phyloP scores from a whole-genome alignment of 1,284 basidiomycete species.

The Microbotryomycetes sp. region DNA sequence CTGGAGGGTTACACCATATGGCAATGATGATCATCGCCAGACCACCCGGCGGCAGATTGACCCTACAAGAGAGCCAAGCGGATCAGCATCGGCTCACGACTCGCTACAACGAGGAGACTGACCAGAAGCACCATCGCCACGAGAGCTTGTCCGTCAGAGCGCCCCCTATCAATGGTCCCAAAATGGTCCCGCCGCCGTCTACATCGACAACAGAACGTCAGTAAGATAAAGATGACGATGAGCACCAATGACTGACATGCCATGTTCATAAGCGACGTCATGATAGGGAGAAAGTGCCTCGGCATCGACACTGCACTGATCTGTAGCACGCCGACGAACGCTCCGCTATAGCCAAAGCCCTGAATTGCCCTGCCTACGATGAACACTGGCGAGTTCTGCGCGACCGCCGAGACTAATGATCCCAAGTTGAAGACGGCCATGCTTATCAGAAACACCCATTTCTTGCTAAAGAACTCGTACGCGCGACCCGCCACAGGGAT shows the following conservation, averaged over 20 bases:
- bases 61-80: slow-evolving; percentile 16
- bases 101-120: not conserved
- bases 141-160: not conserved
- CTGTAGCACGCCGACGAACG: slow-evolving; percentile 17
- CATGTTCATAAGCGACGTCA: slow-evolving; percentile 18
- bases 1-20: slow-evolving; percentile 15
- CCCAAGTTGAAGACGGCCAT: slow-evolving; percentile 36
- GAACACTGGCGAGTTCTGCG: slow-evolving; percentile 32
- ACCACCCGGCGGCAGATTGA: slow-evolving; percentile 1
- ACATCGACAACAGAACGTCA: not conserved
- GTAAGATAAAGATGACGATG: not conserved
- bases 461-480: slow-evolving; percentile 30
- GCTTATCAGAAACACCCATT: slow-evolving; percentile 30
- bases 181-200: slow-evolving; percentile 5
- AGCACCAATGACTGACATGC: slow-evolving; percentile 9
- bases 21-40: slow-evolving; percentile 4
- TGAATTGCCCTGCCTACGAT: slow-evolving; percentile 36
- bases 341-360: slow-evolving; percentile 15
- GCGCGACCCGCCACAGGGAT: slow-evolving; percentile 16
- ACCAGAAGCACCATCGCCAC: slow-evolving; percentile 5
- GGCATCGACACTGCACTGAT: slow-evolving; percentile 15
- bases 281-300: slow-evolving; percentile 12
- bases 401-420: slow-evolving; percentile 35
- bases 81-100: not conserved
- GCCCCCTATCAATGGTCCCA: slow-evolving; percentile 18